A percentile compares a stretch with the other conserved stretches of the same genome.
Conservation (phyloP, 225 moss, liverwort and hornwort genomes). For the Marchantia paleacea region DNA sequence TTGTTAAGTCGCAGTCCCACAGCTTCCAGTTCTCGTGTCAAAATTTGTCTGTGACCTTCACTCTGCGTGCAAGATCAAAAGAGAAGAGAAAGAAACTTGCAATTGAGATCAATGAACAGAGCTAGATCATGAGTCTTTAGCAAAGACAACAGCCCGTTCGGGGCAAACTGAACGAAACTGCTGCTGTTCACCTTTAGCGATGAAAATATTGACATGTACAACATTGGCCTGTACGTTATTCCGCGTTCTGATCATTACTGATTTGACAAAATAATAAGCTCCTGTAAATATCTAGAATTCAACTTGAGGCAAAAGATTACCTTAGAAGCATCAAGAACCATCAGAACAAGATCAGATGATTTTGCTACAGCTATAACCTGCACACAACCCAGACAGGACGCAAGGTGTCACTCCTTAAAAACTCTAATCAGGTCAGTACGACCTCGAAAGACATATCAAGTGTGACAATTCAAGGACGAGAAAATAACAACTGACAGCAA, state of each 20-base stretch:
- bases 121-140: neutral
- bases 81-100: neutral
- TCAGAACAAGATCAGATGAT: conserved; percentile 96
- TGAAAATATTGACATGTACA: too few species aligned
- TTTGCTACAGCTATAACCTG: conserved; percentile 99
- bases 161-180: neutral
- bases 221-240: too few species aligned
- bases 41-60: conserved; percentile 96
- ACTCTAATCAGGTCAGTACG: neutral
- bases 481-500: neutral
- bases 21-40: conserved; percentile 95
- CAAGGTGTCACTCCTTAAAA: neutral
- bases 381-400: conserved; percentile 1
- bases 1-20: conserved; percentile 98
- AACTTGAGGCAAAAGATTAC: conserved; percentile 30
- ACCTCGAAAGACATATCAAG: neutral
- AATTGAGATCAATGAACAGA: neutral
- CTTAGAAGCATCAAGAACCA: conserved; percentile 99
- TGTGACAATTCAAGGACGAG: neutral
- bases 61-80: conserved; percentile 54
- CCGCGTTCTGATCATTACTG: too few species aligned
- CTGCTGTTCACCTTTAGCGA: too few species aligned
- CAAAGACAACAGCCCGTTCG: neutral
- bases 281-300: neutral
- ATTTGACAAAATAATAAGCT: neutral